A percentile compares a stretch with the other conserved stretches of the same genome.
phyloP scores from a whole-genome alignment of 441 rosid species.

The Pelargonium citronellum region DNA sequence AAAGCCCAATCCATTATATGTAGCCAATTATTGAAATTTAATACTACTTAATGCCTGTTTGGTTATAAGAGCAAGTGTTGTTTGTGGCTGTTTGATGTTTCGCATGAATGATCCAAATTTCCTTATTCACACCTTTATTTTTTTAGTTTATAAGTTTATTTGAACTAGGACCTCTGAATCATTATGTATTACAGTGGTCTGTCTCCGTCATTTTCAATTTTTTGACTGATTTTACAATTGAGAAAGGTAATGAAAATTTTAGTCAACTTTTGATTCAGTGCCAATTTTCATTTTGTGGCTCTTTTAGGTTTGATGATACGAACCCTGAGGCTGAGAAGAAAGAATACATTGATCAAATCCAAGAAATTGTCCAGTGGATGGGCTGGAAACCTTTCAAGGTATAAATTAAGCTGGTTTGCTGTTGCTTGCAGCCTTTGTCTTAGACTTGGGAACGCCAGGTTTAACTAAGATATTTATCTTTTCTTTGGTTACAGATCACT shows the following conservation, averaged over 20 bases:
- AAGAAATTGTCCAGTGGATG: slow-evolving; percentile 95
- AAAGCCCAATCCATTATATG: too few species aligned
- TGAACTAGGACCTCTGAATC: not conserved
- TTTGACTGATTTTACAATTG: not conserved
- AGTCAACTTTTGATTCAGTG: slow-evolving; percentile 11
- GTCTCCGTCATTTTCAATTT: slow-evolving; percentile 1
- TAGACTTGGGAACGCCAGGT: slow-evolving; percentile 16
- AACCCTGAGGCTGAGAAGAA: slow-evolving; percentile 96
- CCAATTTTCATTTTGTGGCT: slow-evolving; percentile 16
- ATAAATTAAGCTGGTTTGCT: not conserved
- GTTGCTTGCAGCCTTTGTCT: not conserved
- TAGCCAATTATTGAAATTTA: too few species aligned
- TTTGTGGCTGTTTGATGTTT: too few species aligned
- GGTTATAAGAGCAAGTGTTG: not conserved
- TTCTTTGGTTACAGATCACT: slow-evolving; percentile 50
- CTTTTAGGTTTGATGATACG: slow-evolving; percentile 79
- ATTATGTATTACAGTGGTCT: not conserved
- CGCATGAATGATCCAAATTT: not conserved
- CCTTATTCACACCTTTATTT: not conserved
- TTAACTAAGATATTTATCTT: slow-evolving; percentile 5
- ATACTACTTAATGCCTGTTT: not conserved
- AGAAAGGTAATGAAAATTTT: not conserved
- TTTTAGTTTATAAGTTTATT: not conserved
- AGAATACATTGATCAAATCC: slow-evolving; percentile 89
- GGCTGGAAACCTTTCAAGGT: slow-evolving; percentile 98